phyloP scores from a whole-genome alignment of 1,284 basidiomycete genomes.

The Termitomyces sp. region DNA sequence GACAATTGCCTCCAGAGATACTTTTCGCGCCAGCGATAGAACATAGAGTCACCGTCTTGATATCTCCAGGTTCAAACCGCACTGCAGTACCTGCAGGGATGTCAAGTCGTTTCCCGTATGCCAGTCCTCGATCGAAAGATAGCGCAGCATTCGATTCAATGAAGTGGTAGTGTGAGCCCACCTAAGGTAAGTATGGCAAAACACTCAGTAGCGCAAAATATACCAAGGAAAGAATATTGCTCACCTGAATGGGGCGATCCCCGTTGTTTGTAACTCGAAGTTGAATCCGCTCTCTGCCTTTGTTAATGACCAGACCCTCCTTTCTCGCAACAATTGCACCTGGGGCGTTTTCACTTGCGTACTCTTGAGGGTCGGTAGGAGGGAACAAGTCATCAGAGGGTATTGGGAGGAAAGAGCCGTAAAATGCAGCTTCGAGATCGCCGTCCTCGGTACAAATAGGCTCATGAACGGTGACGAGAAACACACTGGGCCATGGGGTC shows the following conservation, averaged over 20 bases:
- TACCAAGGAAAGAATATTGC: constrained; percentile 9
- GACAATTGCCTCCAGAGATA: constrained; percentile 78
- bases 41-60: constrained; percentile 81
- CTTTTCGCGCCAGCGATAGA: constrained; percentile 70
- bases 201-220: constrained; percentile 1
- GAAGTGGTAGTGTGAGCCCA: constrained; percentile 94
- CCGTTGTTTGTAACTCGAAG: constrained; percentile 89
- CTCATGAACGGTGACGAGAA: constrained; percentile 92
- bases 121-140: constrained; percentile 75
- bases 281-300: constrained; percentile 62
- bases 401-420: constrained; percentile 88
- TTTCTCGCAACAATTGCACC: constrained; percentile 72
- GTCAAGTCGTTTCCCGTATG: constrained; percentile 86
- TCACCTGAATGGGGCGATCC: constrained; percentile 89
- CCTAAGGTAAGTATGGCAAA: constrained; percentile 37
- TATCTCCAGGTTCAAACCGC: constrained; percentile 93
- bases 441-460: constrained; percentile 86
- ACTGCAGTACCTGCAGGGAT: constrained; percentile 94
- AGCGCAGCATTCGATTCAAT: constrained; percentile 84
- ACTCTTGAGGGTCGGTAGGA: constrained; percentile 40
- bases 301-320: constrained; percentile 72
- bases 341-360: constrained; percentile 54
- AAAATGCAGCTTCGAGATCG: constrained; percentile 77
- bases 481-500: constrained; percentile 53
- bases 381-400: constrained; percentile 69